Base-by-base conservation (phyloP, 495 filamentous ascomycete species). In the Usnea hakonensis region DNA sequence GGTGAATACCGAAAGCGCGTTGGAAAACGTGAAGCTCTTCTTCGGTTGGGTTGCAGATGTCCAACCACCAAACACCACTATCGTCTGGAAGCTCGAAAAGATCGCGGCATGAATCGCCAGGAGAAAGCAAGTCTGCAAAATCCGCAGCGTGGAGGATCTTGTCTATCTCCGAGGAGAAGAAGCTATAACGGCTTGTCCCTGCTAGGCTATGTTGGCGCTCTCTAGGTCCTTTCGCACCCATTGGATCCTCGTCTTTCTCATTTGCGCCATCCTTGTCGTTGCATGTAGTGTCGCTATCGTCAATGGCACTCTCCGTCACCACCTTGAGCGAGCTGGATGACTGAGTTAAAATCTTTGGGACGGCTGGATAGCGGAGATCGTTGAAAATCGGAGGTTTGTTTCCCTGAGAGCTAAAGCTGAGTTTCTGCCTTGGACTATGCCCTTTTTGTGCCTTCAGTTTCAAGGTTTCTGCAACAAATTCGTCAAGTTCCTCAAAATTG, bases 141-240 rank as follows among this genome's bases (percentile, higher is more conserved):
- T 94, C 90, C 1, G 89, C 81, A 32, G 94, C 90, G 69, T 97
- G 91, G 58, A 97, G 88, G 7, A 91, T 95, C 37, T 88, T 87
- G 68, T 97, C 91, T 68, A 89, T 86, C 37, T 92, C 89, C 0
- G 95, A 96, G 0, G 91, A 96, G 74, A 98, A 98, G 74, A 97
- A 97, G 61, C 90, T 92, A 73, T 94, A 97, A 0, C 93, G 85
- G 71, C 84, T 90, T 19, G 81, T 83, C 76, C 79, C 61, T 71
- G 75, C 21, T 13, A 64, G 40, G 35, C 48, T 73, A 53, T 46
- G 55, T 33, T 28, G 33, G 67, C 70, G 67, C 72, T 74, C 61
- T 74, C 73, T 55, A 17, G 55, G 57, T 48, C 57, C 58, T 21
- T 64, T 59, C 23, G 32, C 68, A 54, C 60, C 62, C 16, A 75